Percentiles rank a stretch among this genome's conserved stretches.
Conservation (phyloP, 177 flowering plant species). For the Telopea speciosissima region DNA sequence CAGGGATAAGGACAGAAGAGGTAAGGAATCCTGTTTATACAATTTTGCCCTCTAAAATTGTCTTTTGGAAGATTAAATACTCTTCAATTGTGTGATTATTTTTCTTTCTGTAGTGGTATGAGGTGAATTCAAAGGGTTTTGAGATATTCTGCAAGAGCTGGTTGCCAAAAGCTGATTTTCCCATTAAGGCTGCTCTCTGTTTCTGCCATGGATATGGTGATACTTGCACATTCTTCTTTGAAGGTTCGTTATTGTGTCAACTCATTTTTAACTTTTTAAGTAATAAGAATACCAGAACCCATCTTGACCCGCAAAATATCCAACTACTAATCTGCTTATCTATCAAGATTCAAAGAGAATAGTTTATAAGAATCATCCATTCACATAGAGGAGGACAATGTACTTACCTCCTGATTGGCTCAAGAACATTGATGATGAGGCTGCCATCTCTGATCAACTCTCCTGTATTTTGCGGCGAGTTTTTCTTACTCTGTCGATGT, state of each 20-base stretch:
- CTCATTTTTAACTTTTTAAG: not conserved
- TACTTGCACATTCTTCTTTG: conserved; percentile 96
- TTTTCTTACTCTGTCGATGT: too few species aligned
- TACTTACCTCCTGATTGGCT: too few species aligned
- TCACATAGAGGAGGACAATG: too few species aligned
- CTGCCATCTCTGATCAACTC: too few species aligned
- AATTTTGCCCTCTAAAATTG: not conserved
- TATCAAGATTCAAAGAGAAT: not conserved
- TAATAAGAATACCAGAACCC: not conserved
- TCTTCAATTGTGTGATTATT: not conserved
- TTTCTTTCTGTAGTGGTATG: conserved; percentile 48
- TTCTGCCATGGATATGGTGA: conserved; percentile 98
- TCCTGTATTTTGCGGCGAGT: too few species aligned
- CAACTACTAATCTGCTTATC: not conserved
- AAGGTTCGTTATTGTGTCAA: conserved; percentile 40
- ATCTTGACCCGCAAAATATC: not conserved
- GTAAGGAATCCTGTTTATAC: conserved; percentile 27
- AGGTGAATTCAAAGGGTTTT: conserved; percentile 57
- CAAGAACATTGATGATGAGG: too few species aligned
- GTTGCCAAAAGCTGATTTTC: conserved; percentile 50
- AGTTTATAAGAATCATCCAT: too few species aligned
- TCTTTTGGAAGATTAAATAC: not conserved
- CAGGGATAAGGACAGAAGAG: conserved; percentile 77
- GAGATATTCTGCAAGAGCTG: conserved; percentile 87
- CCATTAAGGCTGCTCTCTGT: conserved; percentile 57